Conservation (phyloP, 2,329 filamentous ascomycete genomes). For the Scytalidium lignicola region DNA sequence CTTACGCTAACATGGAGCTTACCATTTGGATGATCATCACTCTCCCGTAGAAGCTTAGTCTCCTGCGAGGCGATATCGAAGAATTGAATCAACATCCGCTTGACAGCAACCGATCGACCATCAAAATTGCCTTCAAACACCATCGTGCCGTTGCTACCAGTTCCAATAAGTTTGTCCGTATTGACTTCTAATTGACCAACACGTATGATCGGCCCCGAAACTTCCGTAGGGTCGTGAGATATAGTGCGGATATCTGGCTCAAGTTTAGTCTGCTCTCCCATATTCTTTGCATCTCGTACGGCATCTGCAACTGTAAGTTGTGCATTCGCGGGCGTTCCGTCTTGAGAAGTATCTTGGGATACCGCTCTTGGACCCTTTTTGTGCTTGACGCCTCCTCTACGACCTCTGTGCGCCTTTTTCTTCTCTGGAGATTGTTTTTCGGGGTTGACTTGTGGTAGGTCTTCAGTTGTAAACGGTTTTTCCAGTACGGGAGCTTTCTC, state of each 20-base stretch:
- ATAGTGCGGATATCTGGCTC: constrained; percentile 59
- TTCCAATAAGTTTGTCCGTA: constrained; percentile 58
- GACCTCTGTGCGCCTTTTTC: constrained; percentile 65
- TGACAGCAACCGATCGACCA: constrained; percentile 87
- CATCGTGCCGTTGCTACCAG: constrained; percentile 93
- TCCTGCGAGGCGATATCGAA: constrained; percentile 95
- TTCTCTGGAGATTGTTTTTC: constrained; percentile 41
- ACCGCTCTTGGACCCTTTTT: constrained; percentile 40
- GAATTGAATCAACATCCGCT: constrained; percentile 93
- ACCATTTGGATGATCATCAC: constrained; percentile 89
- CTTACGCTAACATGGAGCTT: constrained; percentile 18
- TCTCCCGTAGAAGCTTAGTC: constrained; percentile 83
- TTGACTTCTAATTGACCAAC: constrained; percentile 63
- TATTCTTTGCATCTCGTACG: constrained; percentile 52
- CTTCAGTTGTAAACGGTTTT: constrained; percentile 32
- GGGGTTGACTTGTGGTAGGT: constrained; percentile 22
- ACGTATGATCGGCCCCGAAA: constrained; percentile 53
- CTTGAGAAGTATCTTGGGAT: constrained; percentile 22
- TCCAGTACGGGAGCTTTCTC: constrained; percentile 15
- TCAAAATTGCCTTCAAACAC: constrained; percentile 95
- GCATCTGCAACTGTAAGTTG: constrained; percentile 52
- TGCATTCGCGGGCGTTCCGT: constrained; percentile 32
- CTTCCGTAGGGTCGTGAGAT: constrained; percentile 51
- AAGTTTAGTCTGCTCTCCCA: constrained; percentile 46
- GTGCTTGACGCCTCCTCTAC: constrained; percentile 66